Conservation (phyloP, 2,329 filamentous ascomycete species). For the Colletotrichum coccodes region DNA sequence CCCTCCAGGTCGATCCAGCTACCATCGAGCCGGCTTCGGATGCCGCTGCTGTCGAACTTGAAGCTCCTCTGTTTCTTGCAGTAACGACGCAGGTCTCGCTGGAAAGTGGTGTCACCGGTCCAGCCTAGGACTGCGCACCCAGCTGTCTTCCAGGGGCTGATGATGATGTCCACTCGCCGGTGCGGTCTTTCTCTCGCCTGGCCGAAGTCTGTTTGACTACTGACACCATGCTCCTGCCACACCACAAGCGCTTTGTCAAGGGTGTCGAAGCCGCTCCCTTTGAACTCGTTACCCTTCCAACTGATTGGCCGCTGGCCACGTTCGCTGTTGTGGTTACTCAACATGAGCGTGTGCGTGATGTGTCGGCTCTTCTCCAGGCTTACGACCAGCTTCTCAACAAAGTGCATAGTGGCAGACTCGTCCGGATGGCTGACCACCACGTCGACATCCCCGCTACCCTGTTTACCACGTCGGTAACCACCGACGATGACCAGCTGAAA, state of each 20-base stretch:
- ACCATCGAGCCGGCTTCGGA: conserved; percentile 74
- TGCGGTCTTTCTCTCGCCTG: conserved; percentile 61
- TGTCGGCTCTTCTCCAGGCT: conserved; percentile 74
- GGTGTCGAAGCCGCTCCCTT: conserved; percentile 79
- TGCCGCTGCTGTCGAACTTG: conserved; percentile 93
- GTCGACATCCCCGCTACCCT: conserved; percentile 82
- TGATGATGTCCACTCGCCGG: conserved; percentile 90
- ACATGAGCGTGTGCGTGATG: conserved; percentile 83
- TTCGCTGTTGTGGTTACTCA: conserved; percentile 76
- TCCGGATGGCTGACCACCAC: conserved; percentile 84
- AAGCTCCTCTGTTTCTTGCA: conserved; percentile 76
- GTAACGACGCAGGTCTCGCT: conserved; percentile 85
- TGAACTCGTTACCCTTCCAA: conserved; percentile 58
- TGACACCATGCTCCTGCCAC: conserved; percentile 76
- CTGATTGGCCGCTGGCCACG: conserved; percentile 72
- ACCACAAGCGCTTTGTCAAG: conserved; percentile 93
- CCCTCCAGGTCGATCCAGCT: conserved; percentile 78
- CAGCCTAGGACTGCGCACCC: conserved; percentile 91
- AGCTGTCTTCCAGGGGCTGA: conserved; percentile 87
- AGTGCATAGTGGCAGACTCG: conserved; percentile 71
- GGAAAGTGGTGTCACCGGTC: conserved; percentile 89
- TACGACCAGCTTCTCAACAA: conserved; percentile 78
- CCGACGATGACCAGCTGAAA: conserved; percentile 75
- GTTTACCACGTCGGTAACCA: conserved; percentile 83
- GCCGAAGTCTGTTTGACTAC: neutral